These are phyloP conservation scores for Epichloe sibirici DNA, from an alignment of 2,329 filamentous ascomycete species.

Conservation along the genomic window DNA sequence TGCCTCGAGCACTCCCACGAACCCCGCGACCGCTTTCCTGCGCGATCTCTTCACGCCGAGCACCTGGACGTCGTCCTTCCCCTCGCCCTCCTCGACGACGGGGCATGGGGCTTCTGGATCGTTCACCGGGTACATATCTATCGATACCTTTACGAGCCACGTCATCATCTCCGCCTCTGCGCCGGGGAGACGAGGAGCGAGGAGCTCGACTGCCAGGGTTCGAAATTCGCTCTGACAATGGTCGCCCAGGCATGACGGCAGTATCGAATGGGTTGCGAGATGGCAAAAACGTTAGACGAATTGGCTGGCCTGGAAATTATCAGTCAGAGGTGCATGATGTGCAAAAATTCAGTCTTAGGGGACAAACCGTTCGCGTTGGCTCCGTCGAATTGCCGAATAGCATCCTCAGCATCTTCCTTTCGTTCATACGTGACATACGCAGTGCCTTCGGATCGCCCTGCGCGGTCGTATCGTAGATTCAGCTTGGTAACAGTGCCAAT, in stretches of 20 bases:
- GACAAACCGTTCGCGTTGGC: constrained; percentile 69
- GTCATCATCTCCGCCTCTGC: constrained; percentile 39
- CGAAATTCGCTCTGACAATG: constrained; percentile 50
- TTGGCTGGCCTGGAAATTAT: constrained; percentile 55
- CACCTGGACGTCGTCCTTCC: constrained; percentile 38
- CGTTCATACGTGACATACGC: constrained; percentile 73
- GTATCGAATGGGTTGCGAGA: constrained; percentile 45
- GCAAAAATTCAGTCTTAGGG: neutral
- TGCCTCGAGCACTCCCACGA: constrained; percentile 24
- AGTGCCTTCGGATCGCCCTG: constrained; percentile 74
- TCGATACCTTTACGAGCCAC: constrained; percentile 59
- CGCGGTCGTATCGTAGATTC: constrained; percentile 70
- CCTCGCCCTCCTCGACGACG: constrained; percentile 39
- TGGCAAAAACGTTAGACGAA: constrained; percentile 57
- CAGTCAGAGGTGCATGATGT: neutral
- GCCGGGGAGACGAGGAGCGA: constrained; percentile 46
- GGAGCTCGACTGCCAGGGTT: constrained; percentile 43
- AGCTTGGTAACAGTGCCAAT: constrained; percentile 63
- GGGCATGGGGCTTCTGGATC: constrained; percentile 47
- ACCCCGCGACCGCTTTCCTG: constrained; percentile 25
- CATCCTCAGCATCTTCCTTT: constrained; percentile 57
- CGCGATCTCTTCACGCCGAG: constrained; percentile 28
- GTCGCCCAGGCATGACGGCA: constrained; percentile 41
- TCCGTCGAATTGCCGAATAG: constrained; percentile 72
- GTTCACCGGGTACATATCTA: constrained; percentile 58